Base-by-base conservation (phyloP, 106 monocot genomes). In the Allium sativum region DNA sequence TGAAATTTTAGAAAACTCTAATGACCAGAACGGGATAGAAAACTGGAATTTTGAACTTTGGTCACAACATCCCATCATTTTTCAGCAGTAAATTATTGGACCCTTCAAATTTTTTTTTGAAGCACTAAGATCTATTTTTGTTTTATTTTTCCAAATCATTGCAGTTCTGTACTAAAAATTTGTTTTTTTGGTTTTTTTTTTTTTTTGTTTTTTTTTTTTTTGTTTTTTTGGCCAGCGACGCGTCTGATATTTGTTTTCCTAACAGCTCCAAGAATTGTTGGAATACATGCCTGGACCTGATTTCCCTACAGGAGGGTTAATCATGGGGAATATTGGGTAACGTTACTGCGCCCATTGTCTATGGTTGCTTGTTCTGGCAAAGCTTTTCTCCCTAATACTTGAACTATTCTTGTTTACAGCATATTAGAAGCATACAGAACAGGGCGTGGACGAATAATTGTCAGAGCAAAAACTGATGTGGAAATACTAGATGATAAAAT, bases 201-300 rank as follows among this genome's bases (percentile, higher is more conserved):
- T n/a, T n/a, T n/a, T n/a, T n/a, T n/a, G n/a, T n/a, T n/a, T n/a
- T n/a, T n/a, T n/a, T n/a, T n/a, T n/a, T n/a, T n/a, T n/a, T n/a
- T n/a, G n/a, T n/a, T n/a, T n/a, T n/a, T n/a, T n/a, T n/a, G n/a
- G 31, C 31, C 31, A 31, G 2, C 31, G 5, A 2, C 31, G 5
- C 31, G 5, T 31, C 31, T 31, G 31, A 31, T 31, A 2, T 31
- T 68, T 54, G 43, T 51, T 42, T 67, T 18, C 57, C 5, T 50
- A 8, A 8, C 48, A 98, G 98, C 84, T 98, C 18, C 88, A 98
- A 88, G 98, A 98, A 83, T 58, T 98, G 71, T 58, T 98, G 56
- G 98, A 98, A 69, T 80, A 81, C 80, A 92, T 98, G 88, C 98
- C 98, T 78, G 98, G 92, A 50, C 98, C 98, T 66, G 98, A 98